phyloP scores from a whole-genome alignment of 2,329 filamentous ascomycete genomes.

The Claviceps sp. region DNA sequence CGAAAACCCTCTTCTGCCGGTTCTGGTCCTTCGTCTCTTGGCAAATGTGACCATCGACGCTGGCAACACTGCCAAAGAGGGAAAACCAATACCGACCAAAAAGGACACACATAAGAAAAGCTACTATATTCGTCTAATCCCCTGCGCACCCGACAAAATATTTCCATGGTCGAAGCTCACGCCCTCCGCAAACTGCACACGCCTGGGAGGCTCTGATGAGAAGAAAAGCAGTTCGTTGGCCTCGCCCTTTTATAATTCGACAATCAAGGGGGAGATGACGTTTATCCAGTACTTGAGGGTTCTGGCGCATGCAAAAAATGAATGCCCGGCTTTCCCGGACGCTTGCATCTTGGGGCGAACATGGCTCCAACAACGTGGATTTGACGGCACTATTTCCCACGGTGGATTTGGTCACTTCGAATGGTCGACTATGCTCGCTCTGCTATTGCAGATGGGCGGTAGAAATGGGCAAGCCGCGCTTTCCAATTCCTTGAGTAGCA shows the following conservation, averaged over 20 bases:
- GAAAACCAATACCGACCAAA: conserved; percentile 10
- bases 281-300: conserved; percentile 64
- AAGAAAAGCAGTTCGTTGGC: conserved; percentile 29
- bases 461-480: conserved; percentile 58
- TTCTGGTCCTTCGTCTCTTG: conserved; percentile 36
- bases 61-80: conserved; percentile 5
- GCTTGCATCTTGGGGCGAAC: conserved; percentile 74
- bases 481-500: conserved; percentile 71
- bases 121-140: conserved; percentile 62
- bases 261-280: conserved; percentile 63
- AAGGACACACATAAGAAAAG: conserved; percentile 16
- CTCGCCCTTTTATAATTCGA: conserved; percentile 83
- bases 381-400: conserved; percentile 51
- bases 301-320: conserved; percentile 54
- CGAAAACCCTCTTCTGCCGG: conserved; percentile 64
- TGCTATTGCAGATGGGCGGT: conserved; percentile 68
- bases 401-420: conserved; percentile 93
- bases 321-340: conserved; percentile 63
- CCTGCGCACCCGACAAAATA: conserved; percentile 52
- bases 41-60: conserved; percentile 8
- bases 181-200: conserved; percentile 56
- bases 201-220: conserved; percentile 35
- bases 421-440: conserved; percentile 68
- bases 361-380: conserved; percentile 82
- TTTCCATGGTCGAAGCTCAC: conserved; percentile 62